Base-by-base conservation (phyloP, 2,329 filamentous ascomycete species). In the Ustilaginoidea virens region DNA sequence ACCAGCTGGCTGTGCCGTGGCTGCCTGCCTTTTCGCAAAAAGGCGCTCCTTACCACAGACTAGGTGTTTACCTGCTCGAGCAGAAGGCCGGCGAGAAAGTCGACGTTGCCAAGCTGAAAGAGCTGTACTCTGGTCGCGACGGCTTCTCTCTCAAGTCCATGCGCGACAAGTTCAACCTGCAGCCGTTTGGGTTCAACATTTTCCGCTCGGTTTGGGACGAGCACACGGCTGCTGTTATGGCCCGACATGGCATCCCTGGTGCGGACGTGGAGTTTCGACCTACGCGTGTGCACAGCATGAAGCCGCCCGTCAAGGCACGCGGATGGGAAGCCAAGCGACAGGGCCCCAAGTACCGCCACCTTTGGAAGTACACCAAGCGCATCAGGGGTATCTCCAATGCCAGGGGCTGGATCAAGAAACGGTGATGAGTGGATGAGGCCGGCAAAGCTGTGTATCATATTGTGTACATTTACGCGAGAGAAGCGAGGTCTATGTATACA, bases 191-290 rank as follows among this genome's bases (percentile, higher is more conserved):
- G 24, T 80, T 83, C 43, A 81, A 74, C 48, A 60, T 98, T 43
- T 98, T 96, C 74, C 74, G 90, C 40, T 77, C 74, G 35, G 60
- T 79, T 39, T 96, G 86, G 82, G 90, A 98, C 52, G 80, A 90
- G 34, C 72, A 69, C 43, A 98, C 81, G 30, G 74, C 71, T n/a
- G 74, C 62, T 28, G 82, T 98, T 37, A 94, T 98, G 87, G 63
- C 73, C 47, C 69, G 80, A 43, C 69, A 80, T 41, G 73, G 70
- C 35, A 63, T 92, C 36, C 66, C 72, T 17, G 83, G 83, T 27
- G 74, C 74, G 33, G 77, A 92, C 45, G 51, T 94, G 38, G 82
- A 94, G 59, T 81, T 92, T 54, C 81, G 80, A 60, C 72, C 74
- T 47, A 78, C 78, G 58, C 80, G 74, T 46, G 67, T 87, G 35